Evolutionary conservation across 306 rosid species (phyloP), one percentile per base, ranked within the genome.

Genomic region (Fragaria nilgerrensis): DNA sequence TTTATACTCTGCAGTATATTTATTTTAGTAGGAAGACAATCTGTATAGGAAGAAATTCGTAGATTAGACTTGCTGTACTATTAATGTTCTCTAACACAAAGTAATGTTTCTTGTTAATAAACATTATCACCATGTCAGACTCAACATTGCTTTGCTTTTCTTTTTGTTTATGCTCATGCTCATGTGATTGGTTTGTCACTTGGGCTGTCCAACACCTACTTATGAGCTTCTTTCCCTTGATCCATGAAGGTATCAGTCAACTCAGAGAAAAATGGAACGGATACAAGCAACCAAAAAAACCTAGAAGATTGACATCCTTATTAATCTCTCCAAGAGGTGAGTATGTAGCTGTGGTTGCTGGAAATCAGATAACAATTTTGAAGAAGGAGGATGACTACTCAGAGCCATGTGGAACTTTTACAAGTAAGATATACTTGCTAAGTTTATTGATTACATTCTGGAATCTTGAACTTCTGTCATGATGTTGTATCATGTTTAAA

Each of bases 311-410:
- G 79, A 76, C 89, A 19, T 91, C 96, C 27, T 81, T 92, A 70
- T 90, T 92, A 72, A 83, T 91, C 77, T 95, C 97, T 16, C 87
- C 88, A 2, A 85, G 86, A 1, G 96, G 94, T 16, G 92, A 92
- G 75, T 82, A 81, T 63, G 97, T 92, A 44, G 99, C 97, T 34
- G 96, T 95, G 77, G 97, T 88, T n/a, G 80, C 92, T 37, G 97
- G 97, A 71, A 92, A 92, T 84, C 97, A 86, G 70, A 87, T 95
- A 75, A 92, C 96, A 29, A 82, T 92, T 88, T 77, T 95, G 72
- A 87, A 79, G 68, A 87, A 91, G 83, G 89, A 88, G 80, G 97
- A 90, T 75, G 90, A 91, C 70, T 95, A 88, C 86, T 81, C 74
- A 4, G 84, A 86, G 78, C 90, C 99, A 3, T 85, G 89, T 76